Evolutionary conservation across 179 eudicot species (phyloP).

Genomic region (Corrigiola litoralis): DNA sequence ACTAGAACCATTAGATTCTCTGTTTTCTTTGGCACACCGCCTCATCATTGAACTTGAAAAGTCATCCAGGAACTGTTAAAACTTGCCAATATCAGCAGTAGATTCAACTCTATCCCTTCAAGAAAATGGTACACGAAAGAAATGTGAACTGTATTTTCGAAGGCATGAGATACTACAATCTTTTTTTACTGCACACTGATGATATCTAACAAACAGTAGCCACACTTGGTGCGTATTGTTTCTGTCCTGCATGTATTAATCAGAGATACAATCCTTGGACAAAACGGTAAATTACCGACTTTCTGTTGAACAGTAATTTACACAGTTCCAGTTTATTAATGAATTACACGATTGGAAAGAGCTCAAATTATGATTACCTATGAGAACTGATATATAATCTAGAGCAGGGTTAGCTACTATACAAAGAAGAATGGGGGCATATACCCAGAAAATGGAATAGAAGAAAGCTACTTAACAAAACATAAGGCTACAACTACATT

Average conservation of each 20-base stretch:
- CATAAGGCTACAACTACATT: not conserved
- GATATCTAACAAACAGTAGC: not conserved
- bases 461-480: not conserved
- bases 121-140: too few species aligned
- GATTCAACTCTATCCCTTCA: too few species aligned
- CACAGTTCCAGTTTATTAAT: not conserved
- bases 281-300: too few species aligned
- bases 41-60: conserved; percentile 15
- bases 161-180: not conserved
- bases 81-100: too few species aligned
- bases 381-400: too few species aligned
- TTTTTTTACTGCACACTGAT: not conserved
- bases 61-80: conserved; percentile 7
- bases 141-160: too few species aligned
- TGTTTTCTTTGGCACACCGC: not conserved
- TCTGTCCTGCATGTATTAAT: not conserved
- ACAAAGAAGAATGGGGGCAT: not conserved
- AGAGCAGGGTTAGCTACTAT: too few species aligned
- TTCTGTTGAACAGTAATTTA: not conserved
- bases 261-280: too few species aligned
- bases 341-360: not conserved
- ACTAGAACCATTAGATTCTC: conserved; percentile 22
- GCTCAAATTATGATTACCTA: not conserved
- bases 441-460: not conserved
- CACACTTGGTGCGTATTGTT: not conserved